Evolutionary conservation across 805 yeast species (phyloP).

Genomic region (Starmera quercuum): DNA sequence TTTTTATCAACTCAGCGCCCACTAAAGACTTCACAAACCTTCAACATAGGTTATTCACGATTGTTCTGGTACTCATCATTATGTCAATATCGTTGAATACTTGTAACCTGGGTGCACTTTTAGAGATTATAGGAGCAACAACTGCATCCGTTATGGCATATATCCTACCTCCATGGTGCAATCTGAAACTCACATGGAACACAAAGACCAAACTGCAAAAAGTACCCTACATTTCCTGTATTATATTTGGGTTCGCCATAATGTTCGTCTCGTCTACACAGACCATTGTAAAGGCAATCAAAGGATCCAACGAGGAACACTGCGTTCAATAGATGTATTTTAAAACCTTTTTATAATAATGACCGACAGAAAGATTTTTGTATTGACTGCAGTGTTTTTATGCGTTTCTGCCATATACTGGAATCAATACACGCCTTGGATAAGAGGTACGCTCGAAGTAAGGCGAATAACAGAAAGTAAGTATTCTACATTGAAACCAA

Average conservation of each 20-base stretch:
- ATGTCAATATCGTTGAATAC: constrained; percentile 74
- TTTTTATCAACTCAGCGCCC: constrained; percentile 28
- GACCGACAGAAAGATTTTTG: too few species aligned
- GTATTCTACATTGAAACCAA: too few species aligned
- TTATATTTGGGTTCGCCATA: constrained; percentile 64
- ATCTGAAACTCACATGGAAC: constrained; percentile 50
- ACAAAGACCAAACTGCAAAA: constrained; percentile 35
- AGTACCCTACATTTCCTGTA: constrained; percentile 52
- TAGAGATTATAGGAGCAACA: constrained; percentile 88
- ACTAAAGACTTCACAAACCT: constrained; percentile 33
- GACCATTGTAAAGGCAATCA: constrained; percentile 40
- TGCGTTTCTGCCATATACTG: too few species aligned
- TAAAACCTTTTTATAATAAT: too few species aligned
- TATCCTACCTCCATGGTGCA: constrained; percentile 84
- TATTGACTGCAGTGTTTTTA: too few species aligned
- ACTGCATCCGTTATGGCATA: constrained; percentile 92
- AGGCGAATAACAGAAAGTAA: too few species aligned
- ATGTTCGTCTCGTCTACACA: constrained; percentile 78
- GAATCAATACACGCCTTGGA: too few species aligned
- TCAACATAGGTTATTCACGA: constrained; percentile 59
- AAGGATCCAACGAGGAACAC: constrained; percentile 10
- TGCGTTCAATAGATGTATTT: constrained; percentile 13
- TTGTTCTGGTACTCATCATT: constrained; percentile 54
- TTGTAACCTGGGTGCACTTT: constrained; percentile 81
- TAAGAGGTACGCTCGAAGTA: too few species aligned